Conservation (phyloP, 1,284 basidiomycete species). For the Gymnopus androsaceus region DNA sequence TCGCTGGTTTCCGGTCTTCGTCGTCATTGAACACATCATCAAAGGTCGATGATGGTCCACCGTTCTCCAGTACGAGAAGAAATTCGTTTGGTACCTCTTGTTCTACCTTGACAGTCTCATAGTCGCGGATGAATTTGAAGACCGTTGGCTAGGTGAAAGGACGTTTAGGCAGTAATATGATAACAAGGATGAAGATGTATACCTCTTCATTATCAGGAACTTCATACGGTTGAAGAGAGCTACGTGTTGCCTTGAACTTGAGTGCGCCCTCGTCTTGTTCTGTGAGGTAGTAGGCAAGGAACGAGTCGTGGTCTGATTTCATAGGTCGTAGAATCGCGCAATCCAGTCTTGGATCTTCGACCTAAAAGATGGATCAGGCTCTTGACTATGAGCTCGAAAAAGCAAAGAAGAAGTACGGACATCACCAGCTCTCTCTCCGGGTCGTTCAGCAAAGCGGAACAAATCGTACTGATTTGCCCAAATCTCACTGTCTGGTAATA, state of each 20-base stretch:
- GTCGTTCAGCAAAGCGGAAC: conserved; percentile 86
- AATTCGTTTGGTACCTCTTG: conserved; percentile 85
- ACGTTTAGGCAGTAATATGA: neutral
- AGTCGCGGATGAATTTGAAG: conserved; percentile 78
- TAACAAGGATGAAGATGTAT: conserved; percentile 12
- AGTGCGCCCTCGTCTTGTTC: conserved; percentile 71
- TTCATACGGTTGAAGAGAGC: conserved; percentile 41
- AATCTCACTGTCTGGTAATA: conserved; percentile 84
- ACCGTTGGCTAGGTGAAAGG: conserved; percentile 50
- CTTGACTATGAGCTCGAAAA: neutral
- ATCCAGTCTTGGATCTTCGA: conserved; percentile 75
- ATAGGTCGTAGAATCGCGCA: conserved; percentile 86
- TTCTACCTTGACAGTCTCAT: conserved; percentile 81
- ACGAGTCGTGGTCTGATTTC: conserved; percentile 83
- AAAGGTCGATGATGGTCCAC: conserved; percentile 39
- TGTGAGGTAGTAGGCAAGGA: conserved; percentile 88
- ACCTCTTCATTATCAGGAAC: conserved; percentile 56
- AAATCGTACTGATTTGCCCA: conserved; percentile 91
- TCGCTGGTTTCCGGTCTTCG: conserved; percentile 22
- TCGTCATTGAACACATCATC: conserved; percentile 38
- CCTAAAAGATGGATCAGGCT: conserved; percentile 37
- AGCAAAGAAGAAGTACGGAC: conserved; percentile 37
- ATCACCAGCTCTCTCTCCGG: conserved; percentile 72
- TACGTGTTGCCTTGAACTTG: conserved; percentile 56
- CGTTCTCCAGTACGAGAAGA: conserved; percentile 74